A percentile compares a stretch with the other conserved stretches of the same genome.
Evolutionary conservation across 2,329 filamentous ascomycete genomes (phyloP).

Genomic region (Diaporthe sp.): DNA sequence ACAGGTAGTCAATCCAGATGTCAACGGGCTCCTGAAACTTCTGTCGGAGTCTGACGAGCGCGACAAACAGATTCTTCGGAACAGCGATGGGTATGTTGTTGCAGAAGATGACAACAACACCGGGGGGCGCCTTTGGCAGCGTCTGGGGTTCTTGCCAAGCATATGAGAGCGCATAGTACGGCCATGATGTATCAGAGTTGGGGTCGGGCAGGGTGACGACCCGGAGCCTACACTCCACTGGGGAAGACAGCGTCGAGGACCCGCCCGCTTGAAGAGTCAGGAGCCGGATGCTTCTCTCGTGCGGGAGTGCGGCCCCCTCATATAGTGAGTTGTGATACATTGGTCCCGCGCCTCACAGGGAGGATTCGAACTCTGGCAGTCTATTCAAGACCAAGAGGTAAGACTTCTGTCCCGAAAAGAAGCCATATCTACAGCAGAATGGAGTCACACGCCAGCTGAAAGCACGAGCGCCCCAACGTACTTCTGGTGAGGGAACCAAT

Average conservation of each 20-base stretch:
- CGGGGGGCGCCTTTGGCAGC: neutral
- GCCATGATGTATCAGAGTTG: neutral
- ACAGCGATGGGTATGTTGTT: neutral
- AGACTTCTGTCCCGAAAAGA: neutral
- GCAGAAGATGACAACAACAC: neutral
- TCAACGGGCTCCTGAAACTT: neutral
- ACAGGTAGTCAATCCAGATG: constrained; percentile 25
- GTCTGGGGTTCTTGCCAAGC: neutral
- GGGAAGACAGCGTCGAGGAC: neutral
- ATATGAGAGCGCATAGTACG: constrained; percentile 16
- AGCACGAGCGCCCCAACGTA: neutral
- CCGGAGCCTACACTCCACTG: neutral
- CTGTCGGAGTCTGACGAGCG: constrained; percentile 8
- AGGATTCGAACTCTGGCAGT: too few species aligned
- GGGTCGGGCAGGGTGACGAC: neutral
- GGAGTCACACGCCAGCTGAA: neutral
- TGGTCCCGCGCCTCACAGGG: too few species aligned
- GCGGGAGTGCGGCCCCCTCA: neutral
- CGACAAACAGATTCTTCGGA: neutral
- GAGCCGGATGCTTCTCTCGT: constrained; percentile 2
- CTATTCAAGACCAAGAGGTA: too few species aligned
- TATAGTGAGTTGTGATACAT: neutral
- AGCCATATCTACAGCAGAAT: neutral
- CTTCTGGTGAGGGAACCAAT: neutral
- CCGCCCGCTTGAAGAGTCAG: neutral